Base-by-base conservation (phyloP, 176 grass and related monocot species). In the Triticum monococcum region DNA sequence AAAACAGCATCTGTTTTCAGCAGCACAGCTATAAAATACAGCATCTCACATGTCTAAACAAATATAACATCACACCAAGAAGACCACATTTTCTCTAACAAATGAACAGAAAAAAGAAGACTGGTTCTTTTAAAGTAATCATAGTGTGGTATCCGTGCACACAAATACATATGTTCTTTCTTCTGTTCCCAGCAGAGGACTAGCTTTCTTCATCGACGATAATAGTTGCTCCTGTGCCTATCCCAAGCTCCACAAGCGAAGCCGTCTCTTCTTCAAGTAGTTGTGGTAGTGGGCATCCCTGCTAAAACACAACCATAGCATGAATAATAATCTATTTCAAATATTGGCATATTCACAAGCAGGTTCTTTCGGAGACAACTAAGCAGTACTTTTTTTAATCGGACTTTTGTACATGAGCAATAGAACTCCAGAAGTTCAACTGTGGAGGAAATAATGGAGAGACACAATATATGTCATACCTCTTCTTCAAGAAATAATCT, bases 161-260 rank as follows among this genome's bases (percentile, higher is more conserved):
- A 12, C 77, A 66, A 30, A 81, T 17, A 62, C 41, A 67, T 67
- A 5, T 33, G 9, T 52, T 54, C 10, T 36, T 68, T 12, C 20
- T 38, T 3, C 0, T 8, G 31, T 75, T 66, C 72, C 72, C 6
- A 28, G 66, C 68, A 56, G 24, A 22, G 4, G 18, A 72, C 88
- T 95, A 98, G 81, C 23, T 92, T 84, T 98, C 91, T 94, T 98
- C 93, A 70, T 94, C 93, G 35, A 98, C 91, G 18, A 92, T 72
- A 69, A 98, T 88, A 68, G 84, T 94, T 61, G 91, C 71, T 64
- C 89, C 93, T 0, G 83, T 72, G 35, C 84, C 86, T 52, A 98
- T 25, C 40, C 93, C 96, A 59, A 98, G 83, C 10, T 98, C 93
- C 88, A 89, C 75, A 22, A 98, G 68, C 54, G 93, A 84, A 75